phyloP scores from a whole-genome alignment of 2,329 filamentous ascomycete genomes.

The Xylariaceae sp. region DNA sequence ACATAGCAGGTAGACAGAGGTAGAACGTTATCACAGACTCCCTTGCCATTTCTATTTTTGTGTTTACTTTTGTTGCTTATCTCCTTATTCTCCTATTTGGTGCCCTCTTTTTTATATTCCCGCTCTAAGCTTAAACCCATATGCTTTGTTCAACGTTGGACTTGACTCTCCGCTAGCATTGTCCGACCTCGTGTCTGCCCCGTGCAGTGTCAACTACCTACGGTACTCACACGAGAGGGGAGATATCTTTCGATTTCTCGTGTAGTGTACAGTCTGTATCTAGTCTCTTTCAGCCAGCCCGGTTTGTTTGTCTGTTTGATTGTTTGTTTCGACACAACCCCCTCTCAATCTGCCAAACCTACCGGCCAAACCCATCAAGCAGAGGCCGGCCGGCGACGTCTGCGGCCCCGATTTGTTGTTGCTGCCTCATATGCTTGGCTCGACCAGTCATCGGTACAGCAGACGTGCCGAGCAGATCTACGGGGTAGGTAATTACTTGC shows the following conservation, averaged over 20 bases:
- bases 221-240: constrained; percentile 2
- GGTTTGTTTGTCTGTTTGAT: not conserved
- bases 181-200: constrained; percentile 17
- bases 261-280: not conserved
- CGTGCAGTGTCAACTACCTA: constrained; percentile 17
- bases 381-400: constrained; percentile 3
- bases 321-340: too few species aligned
- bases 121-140: constrained; percentile 10
- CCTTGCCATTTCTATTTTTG: not conserved
- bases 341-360: not conserved
- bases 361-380: not conserved
- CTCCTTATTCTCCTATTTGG: not conserved
- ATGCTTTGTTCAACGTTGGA: constrained; percentile 1
- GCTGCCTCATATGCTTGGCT: not conserved
- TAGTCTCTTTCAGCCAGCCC: constrained; percentile 9
- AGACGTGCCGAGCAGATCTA: constrained; percentile 6
- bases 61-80: not conserved
- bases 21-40: constrained; percentile 2
- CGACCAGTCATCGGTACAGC: not conserved
- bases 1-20: not conserved
- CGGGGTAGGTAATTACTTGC: not conserved
- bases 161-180: constrained; percentile 6
- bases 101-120: not conserved
- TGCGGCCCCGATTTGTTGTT: constrained; percentile 4
- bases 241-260: constrained; percentile 9